Percentiles rank a stretch among this genome's conserved stretches.
Conservation (phyloP, 805 yeast genomes). For the Wickerhamiella slavikovae region DNA sequence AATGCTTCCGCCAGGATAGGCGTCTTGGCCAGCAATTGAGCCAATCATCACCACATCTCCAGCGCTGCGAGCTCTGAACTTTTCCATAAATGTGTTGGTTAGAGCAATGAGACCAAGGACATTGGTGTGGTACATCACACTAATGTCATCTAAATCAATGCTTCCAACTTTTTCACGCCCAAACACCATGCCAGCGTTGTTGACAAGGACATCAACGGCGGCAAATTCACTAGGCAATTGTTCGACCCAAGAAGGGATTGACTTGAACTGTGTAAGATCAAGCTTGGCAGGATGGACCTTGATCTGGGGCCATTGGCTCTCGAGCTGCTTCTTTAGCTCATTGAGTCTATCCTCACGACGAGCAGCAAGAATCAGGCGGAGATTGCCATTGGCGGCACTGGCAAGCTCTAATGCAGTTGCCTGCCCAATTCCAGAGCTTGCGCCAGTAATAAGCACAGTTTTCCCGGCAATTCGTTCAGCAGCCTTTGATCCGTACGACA, state of each 20-base stretch:
- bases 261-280: slow-evolving; percentile 36
- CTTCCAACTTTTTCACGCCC: slow-evolving; percentile 63
- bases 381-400: slow-evolving; percentile 45
- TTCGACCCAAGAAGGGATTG: slow-evolving; percentile 30
- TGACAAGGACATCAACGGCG: slow-evolving; percentile 37
- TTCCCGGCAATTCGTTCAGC: slow-evolving; percentile 67
- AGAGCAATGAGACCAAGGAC: slow-evolving; percentile 69
- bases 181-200: slow-evolving; percentile 50
- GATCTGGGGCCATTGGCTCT: slow-evolving; percentile 26
- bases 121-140: slow-evolving; percentile 66
- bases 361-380: slow-evolving; percentile 57
- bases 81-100: slow-evolving; percentile 60
- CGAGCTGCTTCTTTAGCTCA: slow-evolving; percentile 27
- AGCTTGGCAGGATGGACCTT: slow-evolving; percentile 27
- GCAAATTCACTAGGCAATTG: slow-evolving; percentile 33
- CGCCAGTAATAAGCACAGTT: slow-evolving; percentile 78
- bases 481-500: slow-evolving; percentile 45
- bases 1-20: slow-evolving; percentile 52
- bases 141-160: slow-evolving; percentile 41
- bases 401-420: slow-evolving; percentile 84
- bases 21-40: slow-evolving; percentile 50
- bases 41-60: slow-evolving; percentile 45
- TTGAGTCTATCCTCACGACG: slow-evolving; percentile 48
- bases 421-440: slow-evolving; percentile 86
- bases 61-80: slow-evolving; percentile 45